These are phyloP conservation scores for Suillus subalutaceus DNA, from an alignment of 768 basidiomycete species.

Conservation along the genomic window DNA sequence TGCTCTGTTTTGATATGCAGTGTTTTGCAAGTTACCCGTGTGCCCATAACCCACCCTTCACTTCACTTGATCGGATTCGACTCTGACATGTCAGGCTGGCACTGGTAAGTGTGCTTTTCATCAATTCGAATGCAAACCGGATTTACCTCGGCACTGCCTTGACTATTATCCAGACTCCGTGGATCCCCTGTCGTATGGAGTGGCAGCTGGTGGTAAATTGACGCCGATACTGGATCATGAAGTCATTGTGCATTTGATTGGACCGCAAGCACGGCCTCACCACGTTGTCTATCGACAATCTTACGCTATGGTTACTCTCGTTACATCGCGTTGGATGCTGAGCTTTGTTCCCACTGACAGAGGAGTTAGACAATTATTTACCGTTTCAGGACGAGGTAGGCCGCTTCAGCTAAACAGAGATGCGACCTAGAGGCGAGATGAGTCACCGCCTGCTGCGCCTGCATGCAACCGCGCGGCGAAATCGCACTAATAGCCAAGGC, in stretches of 20 bases:
- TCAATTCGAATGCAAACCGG: background rate
- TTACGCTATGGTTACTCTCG: background rate
- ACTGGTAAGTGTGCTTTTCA: background rate
- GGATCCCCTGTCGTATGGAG: background rate
- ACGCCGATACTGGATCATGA: background rate
- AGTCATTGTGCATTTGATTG: background rate
- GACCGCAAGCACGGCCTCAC: background rate
- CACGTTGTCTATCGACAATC: background rate
- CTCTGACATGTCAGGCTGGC: background rate
- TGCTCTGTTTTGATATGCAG: background rate
- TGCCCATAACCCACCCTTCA: slow-evolving; percentile 1
- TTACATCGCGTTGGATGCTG: background rate
- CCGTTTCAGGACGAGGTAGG: background rate
- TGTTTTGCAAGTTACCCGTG: background rate
- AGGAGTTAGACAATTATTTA: background rate
- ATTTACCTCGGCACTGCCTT: background rate
- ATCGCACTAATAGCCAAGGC: background rate
- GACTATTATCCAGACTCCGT: background rate
- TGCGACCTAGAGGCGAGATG: slow-evolving; percentile 4
- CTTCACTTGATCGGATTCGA: background rate
- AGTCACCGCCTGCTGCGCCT: slow-evolving; percentile 9
- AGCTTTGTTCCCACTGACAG: background rate
- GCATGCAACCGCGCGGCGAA: slow-evolving; percentile 7
- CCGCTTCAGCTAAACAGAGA: background rate
- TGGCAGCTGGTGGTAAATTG: background rate